These are phyloP conservation scores for Backusella luteola DNA, from an alignment of 192 early-diverging fungal genomes.

Conservation along the genomic window DNA sequence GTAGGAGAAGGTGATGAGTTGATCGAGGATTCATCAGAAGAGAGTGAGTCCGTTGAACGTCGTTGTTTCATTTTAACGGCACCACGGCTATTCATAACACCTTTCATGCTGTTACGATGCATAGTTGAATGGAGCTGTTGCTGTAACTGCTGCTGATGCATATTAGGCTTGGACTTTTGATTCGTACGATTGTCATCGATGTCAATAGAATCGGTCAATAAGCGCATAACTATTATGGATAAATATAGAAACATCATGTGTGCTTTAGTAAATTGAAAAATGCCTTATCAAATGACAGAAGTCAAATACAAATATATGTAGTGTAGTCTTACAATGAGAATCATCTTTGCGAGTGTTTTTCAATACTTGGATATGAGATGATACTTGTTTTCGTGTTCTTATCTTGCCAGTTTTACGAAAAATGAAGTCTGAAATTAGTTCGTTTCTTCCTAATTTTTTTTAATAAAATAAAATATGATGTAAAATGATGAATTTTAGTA, in stretches of 20 bases:
- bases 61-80: constrained; percentile 19
- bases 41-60: constrained; percentile 26
- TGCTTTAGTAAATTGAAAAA: background rate
- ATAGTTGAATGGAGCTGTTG: background rate
- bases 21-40: constrained; percentile 37
- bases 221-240: constrained; percentile 42
- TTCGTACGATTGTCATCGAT: constrained; percentile 23
- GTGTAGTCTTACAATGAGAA: constrained; percentile 41
- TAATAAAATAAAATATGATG: background rate
- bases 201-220: constrained; percentile 44
- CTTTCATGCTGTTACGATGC: background rate
- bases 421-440: constrained; percentile 76
- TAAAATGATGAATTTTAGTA: constrained; percentile 18
- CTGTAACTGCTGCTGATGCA: background rate
- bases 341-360: constrained; percentile 68
- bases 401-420: constrained; percentile 61
- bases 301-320: background rate
- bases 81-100: background rate
- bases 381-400: constrained; percentile 75
- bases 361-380: constrained; percentile 78
- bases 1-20: constrained; percentile 34
- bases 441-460: constrained; percentile 57
- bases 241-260: background rate
- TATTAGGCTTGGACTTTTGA: background rate
- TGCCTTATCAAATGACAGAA: background rate